Evolutionary conservation across 164 flowering plant genomes (phyloP).

Genomic region (Cinnamomum chago): DNA sequence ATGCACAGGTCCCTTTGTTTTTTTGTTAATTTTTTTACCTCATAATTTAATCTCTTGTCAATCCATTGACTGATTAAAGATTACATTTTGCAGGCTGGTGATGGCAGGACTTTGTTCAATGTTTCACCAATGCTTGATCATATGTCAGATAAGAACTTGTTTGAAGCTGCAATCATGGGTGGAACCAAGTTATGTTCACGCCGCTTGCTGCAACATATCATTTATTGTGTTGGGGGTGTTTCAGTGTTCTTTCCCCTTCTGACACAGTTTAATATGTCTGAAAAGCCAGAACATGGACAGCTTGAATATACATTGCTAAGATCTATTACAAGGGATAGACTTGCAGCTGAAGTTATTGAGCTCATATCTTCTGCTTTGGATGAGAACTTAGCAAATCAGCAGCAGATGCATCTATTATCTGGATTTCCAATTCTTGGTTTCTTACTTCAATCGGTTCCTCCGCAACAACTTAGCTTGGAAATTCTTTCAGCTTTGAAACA

Average conservation of each 20-base stretch:
- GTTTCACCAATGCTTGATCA: slow-evolving; percentile 66
- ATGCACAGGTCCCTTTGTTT: slow-evolving; percentile 72
- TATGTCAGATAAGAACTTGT: slow-evolving; percentile 45
- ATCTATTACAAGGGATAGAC: slow-evolving; percentile 61
- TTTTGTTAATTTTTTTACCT: background rate
- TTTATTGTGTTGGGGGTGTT: slow-evolving; percentile 99
- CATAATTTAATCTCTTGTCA: slow-evolving; percentile 5
- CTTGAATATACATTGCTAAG: slow-evolving; percentile 34
- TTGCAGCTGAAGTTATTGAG: slow-evolving; percentile 80
- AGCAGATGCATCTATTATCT: slow-evolving; percentile 94
- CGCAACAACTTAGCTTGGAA: slow-evolving; percentile 80
- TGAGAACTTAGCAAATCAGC: slow-evolving; percentile 89
- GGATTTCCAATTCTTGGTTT: slow-evolving; percentile 88
- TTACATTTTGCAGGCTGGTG: slow-evolving; percentile 67
- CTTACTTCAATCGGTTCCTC: slow-evolving; percentile 77
- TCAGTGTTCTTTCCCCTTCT: slow-evolving; percentile 95
- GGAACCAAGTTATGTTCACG: slow-evolving; percentile 93
- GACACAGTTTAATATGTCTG: slow-evolving; percentile 60
- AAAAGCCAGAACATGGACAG: slow-evolving; percentile 37
- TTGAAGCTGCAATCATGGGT: slow-evolving; percentile 62
- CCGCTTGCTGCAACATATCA: slow-evolving; percentile 81
- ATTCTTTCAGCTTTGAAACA: slow-evolving; percentile 78
- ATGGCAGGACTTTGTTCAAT: slow-evolving; percentile 68
- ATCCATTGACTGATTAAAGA: background rate
- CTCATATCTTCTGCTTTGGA: slow-evolving; percentile 88